Evolutionary conservation across 495 filamentous ascomycete genomes (phyloP), one percentile per base, ranked within the genome.

Genomic region (Neurospora tetrasperma): DNA sequence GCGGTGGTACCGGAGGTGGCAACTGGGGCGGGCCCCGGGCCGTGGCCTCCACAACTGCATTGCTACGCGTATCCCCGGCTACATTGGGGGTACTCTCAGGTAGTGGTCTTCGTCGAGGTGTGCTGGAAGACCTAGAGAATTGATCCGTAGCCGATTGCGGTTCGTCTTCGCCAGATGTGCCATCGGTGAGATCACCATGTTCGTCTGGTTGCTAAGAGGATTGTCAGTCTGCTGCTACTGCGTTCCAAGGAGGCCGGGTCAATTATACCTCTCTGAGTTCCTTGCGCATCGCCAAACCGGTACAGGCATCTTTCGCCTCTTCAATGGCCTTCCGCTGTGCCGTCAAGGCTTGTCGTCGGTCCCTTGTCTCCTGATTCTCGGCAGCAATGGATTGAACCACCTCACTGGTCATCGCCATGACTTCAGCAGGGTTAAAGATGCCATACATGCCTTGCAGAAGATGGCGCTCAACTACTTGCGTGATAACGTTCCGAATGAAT

Each of bases 211-310:
- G 54, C 31, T 66, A 16, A 2, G 6, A 18, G 14, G 1, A 9
- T 66, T 6, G 14, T 11, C 54, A 66, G 54, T 35, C 16, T 35
- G 27, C 23, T 35, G 54, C 16, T 35, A 14, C 23, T 35, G 54
- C 27, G 27, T 18, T 7, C 23, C 39, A 27, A 2, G 14, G 4
- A 27, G 42, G 12, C 2, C 4, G 23, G 0, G 20, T 2, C 27
- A 10, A 27, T 4, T 74, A 69, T 77, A 79, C 77, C 69, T 66
- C 73, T 71, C 81, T 74, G 12, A 83, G 72, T 35, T 83, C 81
- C 66, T 81, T 83, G 11, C 81, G 74, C 80, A 83, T 82, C n/a
- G 81, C 81, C 35, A 83, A 74, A 66, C 76, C 81, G 35, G 81
- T 77, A 73, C 81, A 83, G 6, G 80, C 81, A 43, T 82, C 78